Evolutionary conservation across 257 asterid genomes (phyloP).

Genomic region (Solanum gracilifrons): DNA sequence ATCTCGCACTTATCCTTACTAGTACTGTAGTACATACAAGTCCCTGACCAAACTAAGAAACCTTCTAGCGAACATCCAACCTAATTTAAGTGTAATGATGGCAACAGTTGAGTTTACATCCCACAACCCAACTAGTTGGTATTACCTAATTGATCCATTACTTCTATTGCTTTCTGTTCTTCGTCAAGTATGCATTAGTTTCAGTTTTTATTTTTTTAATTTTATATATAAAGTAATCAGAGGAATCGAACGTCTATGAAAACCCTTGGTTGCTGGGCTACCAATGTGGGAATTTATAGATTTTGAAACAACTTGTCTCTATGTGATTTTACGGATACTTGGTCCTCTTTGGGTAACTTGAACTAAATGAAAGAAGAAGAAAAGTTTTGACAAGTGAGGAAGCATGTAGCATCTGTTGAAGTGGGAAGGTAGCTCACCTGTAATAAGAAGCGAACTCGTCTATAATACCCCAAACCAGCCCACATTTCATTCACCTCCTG

Average conservation of each 20-base stretch:
- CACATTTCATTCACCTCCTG: constrained; percentile 98
- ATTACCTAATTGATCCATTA: background rate
- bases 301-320: background rate
- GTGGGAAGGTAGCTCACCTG: constrained; percentile 38
- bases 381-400: background rate
- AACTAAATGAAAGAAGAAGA: background rate
- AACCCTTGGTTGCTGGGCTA: background rate
- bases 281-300: background rate
- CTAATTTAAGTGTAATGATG: background rate
- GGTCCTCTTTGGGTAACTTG: background rate
- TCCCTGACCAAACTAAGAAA: background rate
- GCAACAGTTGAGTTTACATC: background rate
- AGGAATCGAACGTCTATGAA: background rate
- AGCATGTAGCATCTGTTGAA: background rate
- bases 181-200: background rate
- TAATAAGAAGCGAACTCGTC: constrained; percentile 76
- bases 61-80: background rate
- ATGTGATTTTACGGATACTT: background rate
- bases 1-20: background rate
- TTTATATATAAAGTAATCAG: background rate
- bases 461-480: constrained; percentile 96
- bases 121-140: background rate
- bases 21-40: background rate
- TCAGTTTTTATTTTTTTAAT: background rate
- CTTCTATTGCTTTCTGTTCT: background rate